Evolutionary conservation across 2,329 filamentous ascomycete genomes (phyloP), one percentile per base, ranked within the genome.

Genomic region (Venturia aucupariae): DNA sequence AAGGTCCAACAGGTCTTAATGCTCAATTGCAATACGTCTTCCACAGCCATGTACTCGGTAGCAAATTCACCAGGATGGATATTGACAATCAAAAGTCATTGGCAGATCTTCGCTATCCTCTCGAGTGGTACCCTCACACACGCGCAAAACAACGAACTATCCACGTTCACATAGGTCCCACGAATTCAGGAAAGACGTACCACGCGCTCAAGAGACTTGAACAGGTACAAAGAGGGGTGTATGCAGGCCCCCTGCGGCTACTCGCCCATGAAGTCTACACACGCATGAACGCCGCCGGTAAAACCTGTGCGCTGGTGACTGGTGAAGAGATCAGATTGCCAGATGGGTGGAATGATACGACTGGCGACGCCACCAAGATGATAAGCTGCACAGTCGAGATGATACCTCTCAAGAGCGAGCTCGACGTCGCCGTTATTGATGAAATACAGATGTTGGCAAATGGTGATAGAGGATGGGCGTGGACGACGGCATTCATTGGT

Each of bases 121-220:
- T 87, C 63, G 94, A 99, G 74, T 97, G 93, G 93, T 97, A 88
- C 72, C 91, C 93, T 0, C 86, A 84, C 4, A 94, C 94, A 1
- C 84, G 95, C 65, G 82, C 85, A 57, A 80, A 94, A 70, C 90
- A 92, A 71, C 83, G 94, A 55, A 93, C 86, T 0, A 83, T 99
- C 48, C 91, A 97, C 77, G 80, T 99, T 24, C 94, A 99, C 71
- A 92, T 99, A 61, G 94, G 94, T 0, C 94, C 94, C 1, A 99
- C 94, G 2, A 99, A 99, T 75, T 97, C 94, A 0, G 94, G 94
- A 65, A 99, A 99, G 80, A 99, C 95, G 0, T 99, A 97, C 73
- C 89, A 92, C 72, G 95, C 94, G 0, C 78, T 99, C 67, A 88
- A 96, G 76, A 86, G 89, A 15, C 81, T 99, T 13, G 90, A 97